These are phyloP conservation scores for Macrolepiota dolichaula DNA, from an alignment of 768 basidiomycete genomes.

Conservation along the genomic window DNA sequence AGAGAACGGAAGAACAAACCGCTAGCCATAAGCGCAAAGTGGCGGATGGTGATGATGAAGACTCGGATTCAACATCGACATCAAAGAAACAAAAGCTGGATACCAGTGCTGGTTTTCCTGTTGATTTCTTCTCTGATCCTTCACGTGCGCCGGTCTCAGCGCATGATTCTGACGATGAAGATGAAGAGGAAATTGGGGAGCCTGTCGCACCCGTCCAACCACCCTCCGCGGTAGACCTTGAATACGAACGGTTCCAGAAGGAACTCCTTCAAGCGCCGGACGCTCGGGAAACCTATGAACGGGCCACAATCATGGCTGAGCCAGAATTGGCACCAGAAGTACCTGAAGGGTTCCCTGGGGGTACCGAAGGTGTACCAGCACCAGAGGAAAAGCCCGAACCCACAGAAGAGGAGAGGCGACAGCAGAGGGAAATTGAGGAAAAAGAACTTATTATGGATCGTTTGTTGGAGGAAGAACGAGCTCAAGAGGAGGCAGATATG, in stretches of 20 bases:
- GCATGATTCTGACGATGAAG: slow-evolving; percentile 42
- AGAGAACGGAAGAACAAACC: slow-evolving; percentile 17
- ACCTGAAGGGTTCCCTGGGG: slow-evolving; percentile 43
- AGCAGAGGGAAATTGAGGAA: slow-evolving; percentile 64
- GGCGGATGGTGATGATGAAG: slow-evolving; percentile 7
- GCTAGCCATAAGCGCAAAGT: slow-evolving; percentile 29
- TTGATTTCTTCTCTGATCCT: slow-evolving; percentile 82
- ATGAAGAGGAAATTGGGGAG: slow-evolving; percentile 24
- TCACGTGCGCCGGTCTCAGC: slow-evolving; percentile 42
- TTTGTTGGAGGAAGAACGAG: slow-evolving; percentile 77
- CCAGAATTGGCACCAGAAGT: slow-evolving; percentile 50
- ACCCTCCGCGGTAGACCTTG: slow-evolving; percentile 51
- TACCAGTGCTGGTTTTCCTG: slow-evolving; percentile 41
- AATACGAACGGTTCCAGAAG: slow-evolving; percentile 73
- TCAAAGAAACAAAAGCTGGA: slow-evolving; percentile 14
- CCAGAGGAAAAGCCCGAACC: slow-evolving; percentile 27
- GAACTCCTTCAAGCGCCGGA: slow-evolving; percentile 47
- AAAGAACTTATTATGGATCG: slow-evolving; percentile 84
- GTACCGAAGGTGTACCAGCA: slow-evolving; percentile 24
- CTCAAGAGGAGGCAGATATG: slow-evolving; percentile 86
- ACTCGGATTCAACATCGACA: slow-evolving; percentile 16
- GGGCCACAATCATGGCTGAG: slow-evolving; percentile 70
- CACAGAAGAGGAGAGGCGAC: slow-evolving; percentile 42
- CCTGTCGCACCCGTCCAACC: slow-evolving; percentile 15
- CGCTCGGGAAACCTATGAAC: slow-evolving; percentile 52